A percentile compares a stretch with the other conserved stretches of the same genome.
Evolutionary conservation across 2,329 filamentous ascomycete genomes (phyloP).

Genomic region (Helotiales sp.): DNA sequence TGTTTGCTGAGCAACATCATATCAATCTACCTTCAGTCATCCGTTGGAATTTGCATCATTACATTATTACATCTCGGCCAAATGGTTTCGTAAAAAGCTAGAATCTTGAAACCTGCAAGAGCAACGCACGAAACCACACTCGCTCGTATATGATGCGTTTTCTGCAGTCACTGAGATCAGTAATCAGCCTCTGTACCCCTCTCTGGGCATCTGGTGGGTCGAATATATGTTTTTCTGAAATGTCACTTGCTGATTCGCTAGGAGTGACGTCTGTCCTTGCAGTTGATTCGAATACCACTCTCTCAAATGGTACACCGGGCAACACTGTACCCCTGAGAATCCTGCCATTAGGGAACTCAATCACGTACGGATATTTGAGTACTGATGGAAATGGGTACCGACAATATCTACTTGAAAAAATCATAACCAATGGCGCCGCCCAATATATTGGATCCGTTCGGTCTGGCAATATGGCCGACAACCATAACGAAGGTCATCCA

Average conservation of each 20-base stretch:
- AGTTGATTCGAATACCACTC: background rate
- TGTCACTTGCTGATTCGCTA: background rate
- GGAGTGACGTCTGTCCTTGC: background rate
- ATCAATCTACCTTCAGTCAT: background rate
- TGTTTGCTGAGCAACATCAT: background rate
- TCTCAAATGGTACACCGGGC: background rate
- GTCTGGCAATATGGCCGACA: constrained; percentile 44
- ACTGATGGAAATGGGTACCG: constrained; percentile 49
- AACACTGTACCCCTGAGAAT: constrained; percentile 7
- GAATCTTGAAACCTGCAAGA: background rate
- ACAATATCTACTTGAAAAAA: constrained; percentile 34
- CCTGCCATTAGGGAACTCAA: constrained; percentile 39
- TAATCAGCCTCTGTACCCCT: background rate
- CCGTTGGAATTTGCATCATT: background rate
- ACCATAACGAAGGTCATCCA: constrained; percentile 44
- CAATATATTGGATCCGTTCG: constrained; percentile 42
- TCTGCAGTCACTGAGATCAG: background rate
- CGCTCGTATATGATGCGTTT: background rate
- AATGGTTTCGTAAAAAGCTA: background rate
- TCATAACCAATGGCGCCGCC: constrained; percentile 33
- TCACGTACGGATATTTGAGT: constrained; percentile 44
- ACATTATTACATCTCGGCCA: background rate
- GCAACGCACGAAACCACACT: background rate
- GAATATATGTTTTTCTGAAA: too few species aligned
- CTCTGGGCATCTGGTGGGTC: background rate